These are phyloP conservation scores for Glonium stellatum DNA, from an alignment of 495 filamentous ascomycete genomes.

Conservation along the genomic window DNA sequence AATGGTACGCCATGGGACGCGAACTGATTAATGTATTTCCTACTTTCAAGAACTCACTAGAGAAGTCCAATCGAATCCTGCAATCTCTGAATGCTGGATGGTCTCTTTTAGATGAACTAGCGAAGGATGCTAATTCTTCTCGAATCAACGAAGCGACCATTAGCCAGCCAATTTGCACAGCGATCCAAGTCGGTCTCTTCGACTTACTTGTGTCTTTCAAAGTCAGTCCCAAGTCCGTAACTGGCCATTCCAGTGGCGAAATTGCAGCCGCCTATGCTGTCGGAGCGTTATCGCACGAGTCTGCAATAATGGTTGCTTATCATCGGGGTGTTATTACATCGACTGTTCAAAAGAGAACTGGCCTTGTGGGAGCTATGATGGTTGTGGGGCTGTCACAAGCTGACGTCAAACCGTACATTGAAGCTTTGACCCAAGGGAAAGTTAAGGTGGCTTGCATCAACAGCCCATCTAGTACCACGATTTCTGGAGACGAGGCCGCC, in stretches of 20 bases:
- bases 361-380: background rate
- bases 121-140: background rate
- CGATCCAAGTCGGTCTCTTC: constrained; percentile 41
- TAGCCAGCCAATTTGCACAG: constrained; percentile 40
- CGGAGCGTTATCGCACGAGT: background rate
- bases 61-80: constrained; percentile 6
- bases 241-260: constrained; percentile 26
- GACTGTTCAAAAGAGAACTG: background rate
- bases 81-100: constrained; percentile 6
- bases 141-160: background rate
- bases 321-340: constrained; percentile 2
- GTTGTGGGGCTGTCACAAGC: background rate
- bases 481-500: background rate
- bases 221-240: background rate
- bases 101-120: constrained; percentile 10
- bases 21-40: background rate
- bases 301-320: constrained; percentile 7
- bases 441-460: background rate
- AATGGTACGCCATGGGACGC: constrained; percentile 34
- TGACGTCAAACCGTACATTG: background rate
- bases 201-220: constrained; percentile 23
- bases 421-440: background rate
- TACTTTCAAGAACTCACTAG: background rate
- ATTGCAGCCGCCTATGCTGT: constrained; percentile 18
- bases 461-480: background rate